Evolutionary conservation across 371 early-diverging fungal species (phyloP).

Genomic region (Rhizopus stolonifer): DNA sequence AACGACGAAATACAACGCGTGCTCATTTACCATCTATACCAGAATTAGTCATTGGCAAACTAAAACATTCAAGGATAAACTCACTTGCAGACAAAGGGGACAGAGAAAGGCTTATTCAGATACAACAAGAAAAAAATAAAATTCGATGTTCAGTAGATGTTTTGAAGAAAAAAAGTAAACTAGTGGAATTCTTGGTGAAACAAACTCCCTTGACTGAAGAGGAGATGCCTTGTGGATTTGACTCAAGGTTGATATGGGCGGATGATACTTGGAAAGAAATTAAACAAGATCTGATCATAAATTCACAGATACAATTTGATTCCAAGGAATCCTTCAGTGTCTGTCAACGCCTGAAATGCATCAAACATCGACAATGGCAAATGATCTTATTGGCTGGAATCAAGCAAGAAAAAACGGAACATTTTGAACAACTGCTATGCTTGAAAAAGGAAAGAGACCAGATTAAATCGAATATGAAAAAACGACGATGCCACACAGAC

Average conservation of each 20-base stretch:
- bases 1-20: conserved; percentile 14
- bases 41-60: conserved; percentile 8
- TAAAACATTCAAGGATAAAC: conserved; percentile 15
- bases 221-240: conserved; percentile 44
- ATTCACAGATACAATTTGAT: not conserved
- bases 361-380: conserved; percentile 41
- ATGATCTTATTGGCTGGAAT: conserved; percentile 32
- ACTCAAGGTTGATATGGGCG: conserved; percentile 41
- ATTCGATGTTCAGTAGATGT: conserved; percentile 6
- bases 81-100: conserved; percentile 35
- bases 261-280: conserved; percentile 25
- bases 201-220: conserved; percentile 15
- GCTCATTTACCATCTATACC: conserved; percentile 1
- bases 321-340: conserved; percentile 13
- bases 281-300: not conserved
- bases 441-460: conserved; percentile 16
- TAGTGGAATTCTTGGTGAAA: conserved; percentile 19
- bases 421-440: not conserved
- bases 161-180: not conserved
- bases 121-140: conserved; percentile 15
- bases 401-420: conserved; percentile 35
- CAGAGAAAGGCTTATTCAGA: conserved; percentile 8
- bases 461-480: conserved; percentile 19
- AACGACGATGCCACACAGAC: conserved; percentile 16
- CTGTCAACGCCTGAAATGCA: conserved; percentile 21